Base-by-base conservation (phyloP, 2,329 filamentous ascomycete species). In the Fusarium ambrosium region DNA sequence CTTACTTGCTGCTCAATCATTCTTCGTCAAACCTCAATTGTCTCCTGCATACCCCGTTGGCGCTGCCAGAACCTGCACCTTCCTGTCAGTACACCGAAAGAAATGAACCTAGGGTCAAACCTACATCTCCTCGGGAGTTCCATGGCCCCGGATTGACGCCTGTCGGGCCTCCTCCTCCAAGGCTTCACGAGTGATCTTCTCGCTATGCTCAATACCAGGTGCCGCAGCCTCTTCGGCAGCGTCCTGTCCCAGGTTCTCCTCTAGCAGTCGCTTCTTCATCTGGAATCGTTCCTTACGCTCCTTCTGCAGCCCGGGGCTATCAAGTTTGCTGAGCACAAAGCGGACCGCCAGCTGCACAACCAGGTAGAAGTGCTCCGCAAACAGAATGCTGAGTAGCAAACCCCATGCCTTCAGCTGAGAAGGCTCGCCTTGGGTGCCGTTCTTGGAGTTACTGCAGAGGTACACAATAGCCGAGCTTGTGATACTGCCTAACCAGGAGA, bases 401-500 rank as follows among this genome's bases (percentile, higher is more conserved):
- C 92, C 94, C 93, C 95, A 97, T 16, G 88, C 92, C 66, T 91
- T 92, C 79, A 98, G 93, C 56, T 91, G 89, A 53, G 89, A 90
- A 0, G 93, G 92, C 18, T 89, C 89, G 43, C 93, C 93, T 64
- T 89, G 88, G 0, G 90, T 89, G 0, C 92, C 92, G 45, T 92
- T 84, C 2, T 89, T 88, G 65, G 92, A 88, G 62, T 92, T 91
- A 75, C 90, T 92, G 86, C 98, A 98, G 78, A 99, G 91, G 82
- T 95, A 98, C 1, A 98, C 93, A 58, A 98, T 90, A 0, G 95
- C 95, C 0, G 95, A 92, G 65, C 93, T 95, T 6, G 95, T 97
- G 69, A 98, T 86, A 75, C 93, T 97, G 45, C 97, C 97, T 27
- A 98, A 87, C 97, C 97, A 98, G 4, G 95, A 93, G n/a, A 98